These are phyloP conservation scores for Singerocomus inundabilis DNA, from an alignment of 1,284 basidiomycete genomes.

Conservation along the genomic window DNA sequence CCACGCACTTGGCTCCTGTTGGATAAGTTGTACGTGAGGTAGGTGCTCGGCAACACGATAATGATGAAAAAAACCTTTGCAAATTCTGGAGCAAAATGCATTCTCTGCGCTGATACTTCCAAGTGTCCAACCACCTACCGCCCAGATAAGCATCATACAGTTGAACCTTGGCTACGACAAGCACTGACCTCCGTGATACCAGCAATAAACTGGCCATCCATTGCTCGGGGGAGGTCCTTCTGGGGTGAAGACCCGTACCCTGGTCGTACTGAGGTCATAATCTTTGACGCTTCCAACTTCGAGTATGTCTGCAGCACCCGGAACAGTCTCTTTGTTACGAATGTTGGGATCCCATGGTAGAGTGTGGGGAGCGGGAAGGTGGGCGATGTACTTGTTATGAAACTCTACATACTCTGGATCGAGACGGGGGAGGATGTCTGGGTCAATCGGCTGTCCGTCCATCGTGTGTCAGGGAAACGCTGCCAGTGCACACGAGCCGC, in stretches of 20 bases:
- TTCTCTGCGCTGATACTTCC: slow-evolving; percentile 41
- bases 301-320: slow-evolving; percentile 42
- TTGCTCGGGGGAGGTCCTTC: slow-evolving; percentile 34
- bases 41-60: background rate
- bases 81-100: slow-evolving; percentile 33
- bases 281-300: slow-evolving; percentile 44
- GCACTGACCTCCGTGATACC: slow-evolving; percentile 45
- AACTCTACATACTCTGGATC: slow-evolving; percentile 49
- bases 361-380: slow-evolving; percentile 38
- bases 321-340: slow-evolving; percentile 41
- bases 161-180: background rate
- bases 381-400: slow-evolving; percentile 42
- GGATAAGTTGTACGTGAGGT: background rate
- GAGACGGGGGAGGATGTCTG: slow-evolving; percentile 43
- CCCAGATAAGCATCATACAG: slow-evolving; percentile 1
- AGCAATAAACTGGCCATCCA: slow-evolving; percentile 51
- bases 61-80: slow-evolving; percentile 21
- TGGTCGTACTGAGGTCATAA: slow-evolving; percentile 37
- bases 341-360: slow-evolving; percentile 45
- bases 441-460: slow-evolving; percentile 37
- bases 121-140: slow-evolving; percentile 49
- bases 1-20: slow-evolving; percentile 39
- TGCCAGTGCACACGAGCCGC: background rate
- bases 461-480: slow-evolving; percentile 11
- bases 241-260: slow-evolving; percentile 46